Conservation (phyloP, 2,329 filamentous ascomycete genomes). For the Volutella citrinella region DNA sequence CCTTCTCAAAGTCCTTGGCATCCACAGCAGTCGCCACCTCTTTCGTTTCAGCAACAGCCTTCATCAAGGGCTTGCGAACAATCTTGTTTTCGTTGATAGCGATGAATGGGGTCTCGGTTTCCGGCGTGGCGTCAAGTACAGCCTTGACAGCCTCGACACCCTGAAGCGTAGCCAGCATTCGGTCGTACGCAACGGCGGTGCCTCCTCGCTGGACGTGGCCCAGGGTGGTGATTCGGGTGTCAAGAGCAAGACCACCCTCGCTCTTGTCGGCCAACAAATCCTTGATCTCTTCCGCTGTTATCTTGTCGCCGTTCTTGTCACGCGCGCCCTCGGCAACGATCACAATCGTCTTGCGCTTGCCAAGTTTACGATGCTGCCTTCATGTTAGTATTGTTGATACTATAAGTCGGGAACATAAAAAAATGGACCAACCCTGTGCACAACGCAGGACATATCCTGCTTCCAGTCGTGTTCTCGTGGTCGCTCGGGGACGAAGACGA, state of each 20-base stretch:
- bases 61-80: constrained; percentile 80
- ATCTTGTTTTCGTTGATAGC: constrained; percentile 99
- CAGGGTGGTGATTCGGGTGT: constrained; percentile 91
- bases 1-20: constrained; percentile 78
- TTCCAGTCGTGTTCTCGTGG: constrained; percentile 86
- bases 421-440: constrained; percentile 57
- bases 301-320: constrained; percentile 79
- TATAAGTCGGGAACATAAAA: neutral
- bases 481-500: constrained; percentile 94
- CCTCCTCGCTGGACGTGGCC: constrained; percentile 98
- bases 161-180: constrained; percentile 88
- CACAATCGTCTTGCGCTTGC: constrained; percentile 97
- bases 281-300: constrained; percentile 78
- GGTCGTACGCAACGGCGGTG: constrained; percentile 87
- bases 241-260: constrained; percentile 65
- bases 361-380: constrained; percentile 72
- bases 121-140: constrained; percentile 82
- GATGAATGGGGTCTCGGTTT: constrained; percentile 90
- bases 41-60: constrained; percentile 84
- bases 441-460: constrained; percentile 78
- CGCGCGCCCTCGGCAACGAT: constrained; percentile 95
- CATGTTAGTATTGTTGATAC: constrained; percentile 19
- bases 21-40: constrained; percentile 79
- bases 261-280: constrained; percentile 77
- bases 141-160: constrained; percentile 93